Percentiles rank a stretch among this genome's conserved stretches.
Conservation (phyloP, 2,329 filamentous ascomycete genomes). For the Alternaria sp. region DNA sequence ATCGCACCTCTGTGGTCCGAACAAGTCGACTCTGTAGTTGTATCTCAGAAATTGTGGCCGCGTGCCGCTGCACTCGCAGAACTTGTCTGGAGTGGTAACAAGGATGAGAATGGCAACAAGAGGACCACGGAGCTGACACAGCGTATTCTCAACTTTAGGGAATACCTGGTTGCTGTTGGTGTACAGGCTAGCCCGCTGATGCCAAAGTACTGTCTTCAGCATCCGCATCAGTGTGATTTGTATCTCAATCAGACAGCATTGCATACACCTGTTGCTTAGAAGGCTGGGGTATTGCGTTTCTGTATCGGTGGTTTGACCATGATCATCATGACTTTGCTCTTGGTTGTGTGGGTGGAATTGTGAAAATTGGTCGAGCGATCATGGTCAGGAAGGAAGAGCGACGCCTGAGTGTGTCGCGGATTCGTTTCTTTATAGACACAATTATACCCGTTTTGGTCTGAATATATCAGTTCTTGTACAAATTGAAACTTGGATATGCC, state of each 20-base stretch:
- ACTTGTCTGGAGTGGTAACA: conserved; percentile 64
- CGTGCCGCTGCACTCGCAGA: conserved; percentile 65
- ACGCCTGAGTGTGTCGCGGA: neutral
- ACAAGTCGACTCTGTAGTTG: conserved; percentile 62
- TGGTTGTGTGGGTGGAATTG: neutral
- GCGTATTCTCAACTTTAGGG: conserved; percentile 66
- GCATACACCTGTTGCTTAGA: neutral
- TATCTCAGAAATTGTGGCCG: conserved; percentile 64
- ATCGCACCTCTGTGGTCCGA: conserved; percentile 63
- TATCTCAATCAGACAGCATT: conserved; percentile 58
- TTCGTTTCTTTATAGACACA: neutral
- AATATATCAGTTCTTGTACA: neutral
- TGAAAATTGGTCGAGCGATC: neutral
- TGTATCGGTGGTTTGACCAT: neutral
- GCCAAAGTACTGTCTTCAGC: conserved; percentile 66
- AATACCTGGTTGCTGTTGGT: conserved; percentile 65
- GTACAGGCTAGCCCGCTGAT: conserved; percentile 61
- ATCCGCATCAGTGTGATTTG: conserved; percentile 66
- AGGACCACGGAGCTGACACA: conserved; percentile 63
- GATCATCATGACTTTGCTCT: neutral
- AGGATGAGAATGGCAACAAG: conserved; percentile 59
- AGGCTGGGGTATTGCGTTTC: neutral
- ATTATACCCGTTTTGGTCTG: neutral
- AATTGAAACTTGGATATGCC: neutral
- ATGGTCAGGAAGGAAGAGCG: neutral